Conservation (phyloP, 768 basidiomycete species). For the Sarcodon aspratus region DNA sequence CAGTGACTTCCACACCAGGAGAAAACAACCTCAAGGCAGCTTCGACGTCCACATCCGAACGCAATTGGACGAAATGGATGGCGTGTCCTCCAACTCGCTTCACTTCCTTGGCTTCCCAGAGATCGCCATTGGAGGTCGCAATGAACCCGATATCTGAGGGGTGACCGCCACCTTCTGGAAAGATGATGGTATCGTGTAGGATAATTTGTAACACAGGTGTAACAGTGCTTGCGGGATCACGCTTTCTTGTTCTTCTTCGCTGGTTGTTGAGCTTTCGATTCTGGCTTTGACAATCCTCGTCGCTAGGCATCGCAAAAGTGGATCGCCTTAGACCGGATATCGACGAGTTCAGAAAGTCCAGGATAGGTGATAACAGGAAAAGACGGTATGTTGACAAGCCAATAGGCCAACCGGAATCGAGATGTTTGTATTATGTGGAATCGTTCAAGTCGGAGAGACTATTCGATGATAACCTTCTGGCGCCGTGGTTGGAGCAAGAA, state of each 20-base stretch:
- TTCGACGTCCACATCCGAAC: constrained; percentile 23
- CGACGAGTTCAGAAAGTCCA: background rate
- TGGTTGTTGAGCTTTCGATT: constrained; percentile 17
- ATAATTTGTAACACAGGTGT: constrained; percentile 53
- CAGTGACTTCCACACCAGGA: constrained; percentile 38
- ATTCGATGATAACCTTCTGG: constrained; percentile 57
- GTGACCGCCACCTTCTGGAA: constrained; percentile 79
- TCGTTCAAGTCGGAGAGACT: constrained; percentile 40
- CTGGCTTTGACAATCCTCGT: constrained; percentile 45
- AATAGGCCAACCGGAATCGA: constrained; percentile 67
- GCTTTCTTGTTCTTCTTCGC: constrained; percentile 40
- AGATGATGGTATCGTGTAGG: constrained; percentile 68
- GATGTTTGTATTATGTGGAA: constrained; percentile 37
- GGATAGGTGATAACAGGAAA: background rate
- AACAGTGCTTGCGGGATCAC: constrained; percentile 25
- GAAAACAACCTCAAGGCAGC: constrained; percentile 35
- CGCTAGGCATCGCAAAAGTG: constrained; percentile 45
- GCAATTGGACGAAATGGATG: constrained; percentile 54
- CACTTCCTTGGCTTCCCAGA: constrained; percentile 53
- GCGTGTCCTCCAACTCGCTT: constrained; percentile 64
- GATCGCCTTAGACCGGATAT: constrained; percentile 40
- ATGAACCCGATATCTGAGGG: constrained; percentile 63
- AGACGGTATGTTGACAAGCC: constrained; percentile 57
- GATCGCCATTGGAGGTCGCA: constrained; percentile 26
- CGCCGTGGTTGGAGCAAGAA: constrained; percentile 31